A percentile compares a stretch with the other conserved stretches of the same genome.
These are phyloP conservation scores for Evansstolkia leycettana DNA, from an alignment of 495 filamentous ascomycete species.

Conservation along the genomic window DNA sequence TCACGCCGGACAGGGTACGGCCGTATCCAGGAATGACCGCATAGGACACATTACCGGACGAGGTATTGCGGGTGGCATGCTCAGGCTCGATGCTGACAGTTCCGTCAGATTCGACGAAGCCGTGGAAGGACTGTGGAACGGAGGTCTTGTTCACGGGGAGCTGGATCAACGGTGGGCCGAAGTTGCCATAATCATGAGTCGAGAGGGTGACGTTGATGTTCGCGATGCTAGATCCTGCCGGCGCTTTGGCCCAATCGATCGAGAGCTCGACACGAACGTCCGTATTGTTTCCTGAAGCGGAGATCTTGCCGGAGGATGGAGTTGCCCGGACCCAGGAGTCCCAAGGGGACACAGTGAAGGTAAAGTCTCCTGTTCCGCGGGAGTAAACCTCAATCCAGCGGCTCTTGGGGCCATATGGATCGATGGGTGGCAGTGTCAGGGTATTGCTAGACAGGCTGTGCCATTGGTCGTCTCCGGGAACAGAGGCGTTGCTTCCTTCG, in stretches of 20 bases:
- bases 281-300: slow-evolving; percentile 21
- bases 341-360: slow-evolving; percentile 40
- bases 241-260: slow-evolving; percentile 47
- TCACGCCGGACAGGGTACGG: slow-evolving; percentile 45
- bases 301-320: slow-evolving; percentile 40
- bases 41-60: slow-evolving; percentile 32
- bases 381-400: slow-evolving; percentile 60
- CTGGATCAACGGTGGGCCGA: slow-evolving; percentile 21
- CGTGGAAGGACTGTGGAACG: slow-evolving; percentile 41
- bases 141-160: slow-evolving; percentile 44
- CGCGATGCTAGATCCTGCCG: slow-evolving; percentile 33
- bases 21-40: slow-evolving; percentile 41
- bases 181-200: slow-evolving; percentile 27
- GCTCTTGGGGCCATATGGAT: slow-evolving; percentile 45
- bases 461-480: slow-evolving; percentile 55
- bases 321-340: slow-evolving; percentile 46
- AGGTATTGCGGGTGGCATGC: slow-evolving; percentile 35
- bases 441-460: slow-evolving; percentile 43
- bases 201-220: slow-evolving; percentile 45
- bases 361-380: slow-evolving; percentile 44
- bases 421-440: slow-evolving; percentile 40
- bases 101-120: slow-evolving; percentile 54
- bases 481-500: slow-evolving; percentile 50
- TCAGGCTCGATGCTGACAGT: slow-evolving; percentile 49
- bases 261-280: slow-evolving; percentile 48